Evolutionary conservation across 2,329 filamentous ascomycete species (phyloP).

Genomic region (Neopestalotiopsis rosae): DNA sequence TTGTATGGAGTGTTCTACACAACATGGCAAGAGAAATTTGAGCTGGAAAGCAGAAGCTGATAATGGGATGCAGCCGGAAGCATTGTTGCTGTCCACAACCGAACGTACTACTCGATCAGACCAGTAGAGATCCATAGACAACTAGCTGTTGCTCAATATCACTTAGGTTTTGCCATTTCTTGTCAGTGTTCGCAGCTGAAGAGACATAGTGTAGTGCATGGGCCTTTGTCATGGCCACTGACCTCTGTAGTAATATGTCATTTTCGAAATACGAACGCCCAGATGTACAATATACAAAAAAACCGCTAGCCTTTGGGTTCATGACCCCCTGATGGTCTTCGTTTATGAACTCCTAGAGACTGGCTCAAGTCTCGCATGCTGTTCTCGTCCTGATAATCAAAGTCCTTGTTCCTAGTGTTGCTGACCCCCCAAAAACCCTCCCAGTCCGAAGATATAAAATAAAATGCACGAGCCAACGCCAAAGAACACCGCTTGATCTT

Average conservation of each 20-base stretch:
- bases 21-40: no score
- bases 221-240: neutral
- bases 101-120: no score
- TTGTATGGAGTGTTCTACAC: no score
- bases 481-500: neutral
- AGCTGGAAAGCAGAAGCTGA: no score
- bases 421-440: neutral
- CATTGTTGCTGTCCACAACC: no score
- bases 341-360: conserved; percentile 1
- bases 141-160: no score
- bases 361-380: conserved; percentile 1
- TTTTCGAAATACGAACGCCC: neutral
- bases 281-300: neutral
- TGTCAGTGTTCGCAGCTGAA: neutral
- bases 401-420: neutral
- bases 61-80: no score
- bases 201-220: neutral
- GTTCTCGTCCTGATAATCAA: neutral
- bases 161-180: neutral
- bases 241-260: neutral
- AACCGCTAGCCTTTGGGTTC: neutral
- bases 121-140: no score
- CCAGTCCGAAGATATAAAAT: neutral
- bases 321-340: neutral
- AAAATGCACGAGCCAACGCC: neutral